phyloP scores from a whole-genome alignment of 1,139 yeast genomes.

The Kurtzmaniella quercitrusa region DNA sequence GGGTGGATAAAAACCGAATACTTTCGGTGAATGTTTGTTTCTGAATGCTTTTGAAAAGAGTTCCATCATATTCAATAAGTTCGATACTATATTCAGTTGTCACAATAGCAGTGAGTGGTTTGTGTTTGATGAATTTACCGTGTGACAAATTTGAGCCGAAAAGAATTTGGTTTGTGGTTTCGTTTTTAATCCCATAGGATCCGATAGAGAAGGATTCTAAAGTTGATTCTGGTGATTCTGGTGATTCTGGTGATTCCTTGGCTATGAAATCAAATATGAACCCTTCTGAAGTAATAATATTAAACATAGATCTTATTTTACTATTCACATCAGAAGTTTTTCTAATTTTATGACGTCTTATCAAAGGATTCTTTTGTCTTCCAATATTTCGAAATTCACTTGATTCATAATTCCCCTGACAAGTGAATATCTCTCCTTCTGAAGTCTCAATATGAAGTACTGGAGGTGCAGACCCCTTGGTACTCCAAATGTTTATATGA shows the following conservation, averaged over 20 bases:
- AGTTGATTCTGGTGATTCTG: no score
- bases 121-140: not conserved
- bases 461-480: conserved; percentile 32
- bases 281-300: not conserved
- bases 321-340: not conserved
- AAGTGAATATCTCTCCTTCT: conserved; percentile 16
- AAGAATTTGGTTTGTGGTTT: not conserved
- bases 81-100: not conserved
- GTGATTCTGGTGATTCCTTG: not conserved
- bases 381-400: conserved; percentile 26
- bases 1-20: not conserved
- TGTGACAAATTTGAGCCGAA: not conserved
- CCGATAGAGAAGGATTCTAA: not conserved
- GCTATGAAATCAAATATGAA: not conserved
- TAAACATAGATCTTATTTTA: not conserved
- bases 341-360: not conserved
- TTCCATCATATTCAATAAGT: not conserved
- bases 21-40: not conserved
- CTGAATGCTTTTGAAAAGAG: not conserved
- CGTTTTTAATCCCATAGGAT: not conserved
- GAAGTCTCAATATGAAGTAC: conserved; percentile 23
- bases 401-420: conserved; percentile 38
- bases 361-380: not conserved
- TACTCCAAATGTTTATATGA: conserved; percentile 19
- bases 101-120: not conserved